A percentile compares a stretch with the other conserved stretches of the same genome.
Evolutionary conservation across 2,329 filamentous ascomycete genomes (phyloP).

Genomic region (Phialocephala subalpina): DNA sequence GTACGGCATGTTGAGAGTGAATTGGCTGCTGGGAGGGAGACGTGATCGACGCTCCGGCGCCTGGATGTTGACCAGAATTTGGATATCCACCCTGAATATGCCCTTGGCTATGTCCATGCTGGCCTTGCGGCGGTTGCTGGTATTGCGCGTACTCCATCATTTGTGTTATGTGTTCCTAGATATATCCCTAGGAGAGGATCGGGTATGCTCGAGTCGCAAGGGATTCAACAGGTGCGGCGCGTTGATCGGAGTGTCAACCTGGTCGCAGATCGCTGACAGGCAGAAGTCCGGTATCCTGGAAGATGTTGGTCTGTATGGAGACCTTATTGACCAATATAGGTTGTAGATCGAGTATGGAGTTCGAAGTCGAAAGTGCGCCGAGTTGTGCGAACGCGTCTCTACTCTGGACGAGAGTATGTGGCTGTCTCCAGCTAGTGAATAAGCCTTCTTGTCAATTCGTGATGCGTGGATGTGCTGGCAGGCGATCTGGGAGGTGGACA

Average conservation of each 20-base stretch:
- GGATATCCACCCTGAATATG: slow-evolving; percentile 69
- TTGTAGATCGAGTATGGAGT: slow-evolving; percentile 12
- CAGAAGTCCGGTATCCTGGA: slow-evolving; percentile 25
- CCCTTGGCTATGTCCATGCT: slow-evolving; percentile 66
- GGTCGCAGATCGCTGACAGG: slow-evolving; percentile 21
- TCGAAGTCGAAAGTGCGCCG: slow-evolving; percentile 13
- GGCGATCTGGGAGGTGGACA: slow-evolving; percentile 58
- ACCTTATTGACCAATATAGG: slow-evolving; percentile 5
- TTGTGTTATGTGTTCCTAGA: slow-evolving; percentile 42
- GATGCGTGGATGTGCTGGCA: slow-evolving; percentile 71
- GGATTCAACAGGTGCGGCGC: slow-evolving; percentile 23
- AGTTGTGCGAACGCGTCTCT: slow-evolving; percentile 34
- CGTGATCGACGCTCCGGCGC: slow-evolving; percentile 63
- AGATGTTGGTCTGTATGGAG: slow-evolving; percentile 1
- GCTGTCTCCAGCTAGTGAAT: slow-evolving; percentile 39
- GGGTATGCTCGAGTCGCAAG: slow-evolving; percentile 6
- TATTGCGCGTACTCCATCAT: slow-evolving; percentile 83
- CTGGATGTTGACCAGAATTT: slow-evolving; percentile 62
- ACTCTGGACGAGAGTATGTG: slow-evolving; percentile 38
- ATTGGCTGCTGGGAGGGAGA: slow-evolving; percentile 77
- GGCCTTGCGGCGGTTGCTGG: slow-evolving; percentile 65
- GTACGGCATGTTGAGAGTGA: slow-evolving; percentile 64
- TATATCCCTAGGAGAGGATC: slow-evolving; percentile 37
- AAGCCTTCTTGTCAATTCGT: slow-evolving; percentile 55
- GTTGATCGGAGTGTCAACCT: slow-evolving; percentile 24